A percentile compares a stretch with the other conserved stretches of the same genome.
These are phyloP conservation scores for Boletus sp. DNA, from an alignment of 768 basidiomycete genomes.

Conservation along the genomic window DNA sequence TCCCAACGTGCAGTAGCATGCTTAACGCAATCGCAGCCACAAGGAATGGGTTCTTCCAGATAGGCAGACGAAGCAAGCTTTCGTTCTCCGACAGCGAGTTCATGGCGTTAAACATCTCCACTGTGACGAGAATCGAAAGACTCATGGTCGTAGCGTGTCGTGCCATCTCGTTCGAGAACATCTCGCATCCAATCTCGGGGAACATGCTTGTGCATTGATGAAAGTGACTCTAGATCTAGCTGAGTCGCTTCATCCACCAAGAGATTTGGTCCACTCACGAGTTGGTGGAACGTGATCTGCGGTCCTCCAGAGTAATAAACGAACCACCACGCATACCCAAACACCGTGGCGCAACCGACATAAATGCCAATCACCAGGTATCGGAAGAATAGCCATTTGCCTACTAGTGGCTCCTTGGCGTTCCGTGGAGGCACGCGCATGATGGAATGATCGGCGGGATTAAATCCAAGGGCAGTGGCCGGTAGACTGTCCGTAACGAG, in stretches of 20 bases:
- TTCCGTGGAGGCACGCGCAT: slow-evolving; percentile 93
- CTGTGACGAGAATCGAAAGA: slow-evolving; percentile 90
- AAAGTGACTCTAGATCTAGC: slow-evolving; percentile 75
- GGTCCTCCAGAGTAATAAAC: slow-evolving; percentile 86
- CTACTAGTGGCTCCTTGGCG: slow-evolving; percentile 86
- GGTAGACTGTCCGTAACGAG: slow-evolving; percentile 95
- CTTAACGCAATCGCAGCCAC: slow-evolving; percentile 85
- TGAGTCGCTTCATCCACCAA: slow-evolving; percentile 4
- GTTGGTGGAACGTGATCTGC: slow-evolving; percentile 88
- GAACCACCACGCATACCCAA: slow-evolving; percentile 99
- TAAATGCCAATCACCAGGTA: slow-evolving; percentile 93
- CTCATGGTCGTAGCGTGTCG: slow-evolving; percentile 93
- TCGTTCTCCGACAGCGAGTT: slow-evolving; percentile 98
- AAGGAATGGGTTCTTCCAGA: slow-evolving; percentile 95
- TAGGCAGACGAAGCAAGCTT: slow-evolving; percentile 78
- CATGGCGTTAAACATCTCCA: slow-evolving; percentile 98
- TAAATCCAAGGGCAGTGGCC: slow-evolving; percentile 96
- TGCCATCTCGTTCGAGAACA: slow-evolving; percentile 89
- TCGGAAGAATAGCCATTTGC: slow-evolving; percentile 92
- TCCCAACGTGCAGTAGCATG: slow-evolving; percentile 91
- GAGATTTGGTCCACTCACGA: slow-evolving; percentile 53
- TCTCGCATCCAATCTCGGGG: slow-evolving; percentile 90
- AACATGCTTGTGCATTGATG: slow-evolving; percentile 83
- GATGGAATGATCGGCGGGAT: slow-evolving; percentile 93
- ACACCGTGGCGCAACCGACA: slow-evolving; percentile 93